Evolutionary conservation across 768 basidiomycete genomes (phyloP).

Genomic region (Mycena pura): DNA sequence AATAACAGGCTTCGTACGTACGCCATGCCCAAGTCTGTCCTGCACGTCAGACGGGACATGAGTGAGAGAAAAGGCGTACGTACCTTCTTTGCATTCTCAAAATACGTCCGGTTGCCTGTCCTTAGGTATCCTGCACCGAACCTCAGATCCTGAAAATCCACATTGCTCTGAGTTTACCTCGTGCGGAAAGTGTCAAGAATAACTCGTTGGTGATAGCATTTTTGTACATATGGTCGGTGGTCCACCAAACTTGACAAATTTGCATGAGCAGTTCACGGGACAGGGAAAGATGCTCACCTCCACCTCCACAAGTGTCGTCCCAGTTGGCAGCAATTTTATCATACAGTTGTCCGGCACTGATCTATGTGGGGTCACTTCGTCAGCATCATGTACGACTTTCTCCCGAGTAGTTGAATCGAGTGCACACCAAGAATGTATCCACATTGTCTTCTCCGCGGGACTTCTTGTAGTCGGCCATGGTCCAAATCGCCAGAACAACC

Average conservation of each 20-base stretch:
- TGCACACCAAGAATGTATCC: slow-evolving; percentile 6
- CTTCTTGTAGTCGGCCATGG: slow-evolving; percentile 44
- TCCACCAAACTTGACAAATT: slow-evolving; percentile 45
- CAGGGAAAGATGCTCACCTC: slow-evolving; percentile 31
- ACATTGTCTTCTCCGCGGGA: slow-evolving; percentile 30
- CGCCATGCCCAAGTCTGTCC: slow-evolving; percentile 15
- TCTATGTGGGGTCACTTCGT: slow-evolving; percentile 28
- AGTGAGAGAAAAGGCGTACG: neutral
- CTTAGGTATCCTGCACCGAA: slow-evolving; percentile 41
- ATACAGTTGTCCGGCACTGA: slow-evolving; percentile 41
- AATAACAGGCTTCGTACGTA: neutral
- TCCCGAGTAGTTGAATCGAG: too few species aligned
- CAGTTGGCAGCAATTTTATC: slow-evolving; percentile 43
- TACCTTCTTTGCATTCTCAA: slow-evolving; percentile 44
- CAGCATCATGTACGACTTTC: neutral
- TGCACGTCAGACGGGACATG: neutral
- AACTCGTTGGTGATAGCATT: slow-evolving; percentile 50
- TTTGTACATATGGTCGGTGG: slow-evolving; percentile 45
- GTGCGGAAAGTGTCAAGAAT: slow-evolving; percentile 33
- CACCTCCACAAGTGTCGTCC: slow-evolving; percentile 44
- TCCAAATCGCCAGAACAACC: slow-evolving; percentile 47
- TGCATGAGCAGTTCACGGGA: neutral
- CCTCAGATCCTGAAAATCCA: slow-evolving; percentile 17
- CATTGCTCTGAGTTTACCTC: neutral
- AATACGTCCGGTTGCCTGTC: slow-evolving; percentile 36